Percentiles rank a stretch among this genome's conserved stretches.
Evolutionary conservation across 257 asterid species (phyloP).

Genomic region (Henckelia pumila): DNA sequence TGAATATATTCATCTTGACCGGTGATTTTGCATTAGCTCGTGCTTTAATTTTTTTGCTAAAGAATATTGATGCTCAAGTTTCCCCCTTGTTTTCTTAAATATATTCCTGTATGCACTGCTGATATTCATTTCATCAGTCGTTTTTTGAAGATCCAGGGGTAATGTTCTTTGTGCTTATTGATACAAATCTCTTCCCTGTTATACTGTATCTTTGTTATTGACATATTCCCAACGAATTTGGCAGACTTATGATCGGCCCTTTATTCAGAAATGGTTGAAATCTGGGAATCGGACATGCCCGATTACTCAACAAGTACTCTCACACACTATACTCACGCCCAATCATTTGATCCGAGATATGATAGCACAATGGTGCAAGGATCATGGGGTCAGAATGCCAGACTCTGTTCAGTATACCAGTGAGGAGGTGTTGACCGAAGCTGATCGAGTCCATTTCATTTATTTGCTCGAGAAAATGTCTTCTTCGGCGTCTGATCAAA

Average conservation of each 20-base stretch:
- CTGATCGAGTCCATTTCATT: conserved; percentile 54
- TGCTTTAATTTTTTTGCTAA: conserved; percentile 10
- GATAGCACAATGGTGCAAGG: conserved; percentile 76
- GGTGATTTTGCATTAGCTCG: background rate
- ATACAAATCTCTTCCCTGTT: background rate
- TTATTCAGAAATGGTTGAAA: conserved; percentile 81
- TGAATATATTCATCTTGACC: background rate
- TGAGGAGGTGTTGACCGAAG: conserved; percentile 58
- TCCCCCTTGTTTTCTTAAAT: no score
- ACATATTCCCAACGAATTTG: conserved; percentile 16
- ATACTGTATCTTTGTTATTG: conserved; percentile 17
- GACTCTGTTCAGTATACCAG: conserved; percentile 38
- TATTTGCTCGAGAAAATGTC: conserved; percentile 60
- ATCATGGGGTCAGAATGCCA: conserved; percentile 53
- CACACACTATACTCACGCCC: conserved; percentile 69
- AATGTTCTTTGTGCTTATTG: background rate
- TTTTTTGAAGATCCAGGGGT: background rate
- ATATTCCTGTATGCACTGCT: background rate
- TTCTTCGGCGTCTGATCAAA: conserved; percentile 51
- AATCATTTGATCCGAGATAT: conserved; percentile 63
- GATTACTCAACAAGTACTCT: conserved; percentile 75
- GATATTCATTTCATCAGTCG: background rate
- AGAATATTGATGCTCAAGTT: background rate
- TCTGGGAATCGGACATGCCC: conserved; percentile 89
- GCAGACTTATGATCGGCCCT: conserved; percentile 88